Evolutionary conservation across 2,329 filamentous ascomycete species (phyloP), one percentile per base, ranked within the genome.

Genomic region (Didymella exigua): DNA sequence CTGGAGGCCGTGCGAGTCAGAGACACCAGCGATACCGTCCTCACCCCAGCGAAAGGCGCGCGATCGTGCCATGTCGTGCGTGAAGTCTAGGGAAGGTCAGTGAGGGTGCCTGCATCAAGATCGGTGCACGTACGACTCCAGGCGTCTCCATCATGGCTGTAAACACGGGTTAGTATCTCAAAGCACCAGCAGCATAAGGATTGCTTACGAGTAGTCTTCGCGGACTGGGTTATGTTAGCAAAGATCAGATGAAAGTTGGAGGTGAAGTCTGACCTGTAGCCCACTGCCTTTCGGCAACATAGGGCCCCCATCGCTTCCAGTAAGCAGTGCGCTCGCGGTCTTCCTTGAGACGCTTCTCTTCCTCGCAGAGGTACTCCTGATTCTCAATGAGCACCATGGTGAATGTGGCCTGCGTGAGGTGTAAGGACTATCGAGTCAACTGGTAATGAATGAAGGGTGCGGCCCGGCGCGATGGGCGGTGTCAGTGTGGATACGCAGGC

Each of bases 271-370:
- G 79, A 89, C 90, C 92, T 65, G 92, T 96, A 54, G 93, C 92
- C 93, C 93, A 97, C 80, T 97, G 93, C 72, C 93, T 84, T 80
- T 98, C 93, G 50, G 93, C 87, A 67, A 96, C 88, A 72, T 97
- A 98, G 21, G 93, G 89, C 50, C 93, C 93, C 92, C 93, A 97
- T 86, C 89, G 91, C 85, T 98, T 98, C 93, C 93, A 98, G 81
- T 98, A 98, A 76, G 91, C 93, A 62, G 79, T 84, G 61, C 88
- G 88, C 62, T 93, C 86, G 56, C 87, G 86, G 77, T 98, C 93
- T 72, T 96, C 86, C 72, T 89, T 89, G 66, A 98, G 84, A 44
- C 95, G 89, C 76, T 89, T 89, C 82, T 98, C 93, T 79, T 98
- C 93, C 76, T 90, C 88, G 57, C 89, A 92, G 72, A 93, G 84